These are phyloP conservation scores for Amoeboaphelidium protococcarum DNA, from an alignment of 371 early-diverging fungal species.

Conservation along the genomic window DNA sequence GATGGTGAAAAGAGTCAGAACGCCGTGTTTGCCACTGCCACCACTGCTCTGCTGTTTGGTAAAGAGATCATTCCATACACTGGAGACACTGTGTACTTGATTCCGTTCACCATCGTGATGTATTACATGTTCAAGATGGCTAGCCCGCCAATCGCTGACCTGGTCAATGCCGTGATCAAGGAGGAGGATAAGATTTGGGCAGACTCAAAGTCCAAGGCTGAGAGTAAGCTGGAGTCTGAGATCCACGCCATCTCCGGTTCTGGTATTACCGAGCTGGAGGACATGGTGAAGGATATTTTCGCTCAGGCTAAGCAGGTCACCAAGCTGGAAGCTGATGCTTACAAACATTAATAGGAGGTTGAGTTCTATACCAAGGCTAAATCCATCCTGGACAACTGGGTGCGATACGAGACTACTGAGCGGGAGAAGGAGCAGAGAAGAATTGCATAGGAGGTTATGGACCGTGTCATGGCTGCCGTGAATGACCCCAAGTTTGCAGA, in stretches of 20 bases:
- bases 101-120: neutral
- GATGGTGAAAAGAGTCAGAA: no score
- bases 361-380: neutral
- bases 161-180: neutral
- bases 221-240: neutral
- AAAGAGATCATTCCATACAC: conserved; percentile 8
- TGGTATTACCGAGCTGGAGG: neutral
- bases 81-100: neutral
- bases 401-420: neutral
- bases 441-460: neutral
- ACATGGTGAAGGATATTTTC: neutral
- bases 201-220: neutral
- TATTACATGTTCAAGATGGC: neutral
- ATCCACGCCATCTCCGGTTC: neutral
- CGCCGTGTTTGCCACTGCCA: no score
- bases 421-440: neutral
- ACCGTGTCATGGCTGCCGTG: neutral
- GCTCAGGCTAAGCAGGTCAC: neutral
- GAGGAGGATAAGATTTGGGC: neutral
- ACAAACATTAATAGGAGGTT: neutral
- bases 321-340: neutral
- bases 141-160: neutral
- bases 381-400: neutral
- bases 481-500: neutral
- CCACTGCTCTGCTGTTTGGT: no score